These are phyloP conservation scores for Gracilaria vermiculophylla DNA, from an alignment of 23 red algal genomes.

Conservation along the genomic window DNA sequence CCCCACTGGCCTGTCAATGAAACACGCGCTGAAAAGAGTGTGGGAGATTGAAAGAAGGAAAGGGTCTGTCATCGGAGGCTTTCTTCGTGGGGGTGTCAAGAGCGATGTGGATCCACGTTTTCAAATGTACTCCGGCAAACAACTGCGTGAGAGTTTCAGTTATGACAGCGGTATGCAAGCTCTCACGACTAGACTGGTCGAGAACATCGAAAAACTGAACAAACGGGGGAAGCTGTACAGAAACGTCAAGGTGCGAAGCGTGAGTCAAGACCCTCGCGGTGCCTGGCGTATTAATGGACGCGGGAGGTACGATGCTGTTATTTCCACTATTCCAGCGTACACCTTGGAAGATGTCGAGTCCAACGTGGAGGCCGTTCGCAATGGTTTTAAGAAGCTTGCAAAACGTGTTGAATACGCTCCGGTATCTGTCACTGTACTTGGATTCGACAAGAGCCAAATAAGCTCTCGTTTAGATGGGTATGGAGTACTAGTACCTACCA, in stretches of 20 bases:
- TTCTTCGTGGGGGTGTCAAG: conserved; percentile 35
- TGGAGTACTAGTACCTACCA: conserved; percentile 54
- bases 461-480: conserved; percentile 44
- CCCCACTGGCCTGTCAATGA: conserved; percentile 32
- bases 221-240: neutral
- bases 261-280: conserved; percentile 19
- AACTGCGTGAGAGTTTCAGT: conserved; percentile 51
- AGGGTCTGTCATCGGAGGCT: conserved; percentile 52
- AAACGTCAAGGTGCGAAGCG: neutral
- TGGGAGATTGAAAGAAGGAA: conserved; percentile 34
- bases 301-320: conserved; percentile 65
- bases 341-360: neutral
- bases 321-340: conserved; percentile 58
- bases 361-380: conserved; percentile 12
- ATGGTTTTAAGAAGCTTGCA: conserved; percentile 35
- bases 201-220: conserved; percentile 4
- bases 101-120: conserved; percentile 14
- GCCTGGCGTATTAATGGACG: conserved; percentile 51
- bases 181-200: conserved; percentile 27
- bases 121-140: conserved; percentile 3
- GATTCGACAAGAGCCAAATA: conserved; percentile 59
- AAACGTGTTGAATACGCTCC: conserved; percentile 44
- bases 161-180: conserved; percentile 62
- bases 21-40: conserved; percentile 45
- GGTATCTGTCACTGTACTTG: conserved; percentile 53